These are phyloP conservation scores for Omphalotus guepiniiformis DNA, from an alignment of 768 basidiomycete genomes.

Conservation along the genomic window DNA sequence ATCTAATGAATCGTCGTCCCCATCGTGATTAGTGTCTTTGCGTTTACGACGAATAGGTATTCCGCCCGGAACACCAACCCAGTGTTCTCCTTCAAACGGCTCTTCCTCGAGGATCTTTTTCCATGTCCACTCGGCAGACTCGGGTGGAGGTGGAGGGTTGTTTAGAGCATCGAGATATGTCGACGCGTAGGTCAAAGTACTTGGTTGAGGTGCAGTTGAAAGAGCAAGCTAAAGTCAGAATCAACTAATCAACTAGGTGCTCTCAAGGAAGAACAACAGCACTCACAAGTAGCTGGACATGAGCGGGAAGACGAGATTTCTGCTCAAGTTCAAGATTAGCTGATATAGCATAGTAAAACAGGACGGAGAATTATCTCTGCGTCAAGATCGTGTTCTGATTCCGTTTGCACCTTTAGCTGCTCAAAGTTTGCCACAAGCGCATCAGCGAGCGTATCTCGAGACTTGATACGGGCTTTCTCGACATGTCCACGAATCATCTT, in stretches of 20 bases:
- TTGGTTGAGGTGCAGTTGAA: constrained; percentile 45
- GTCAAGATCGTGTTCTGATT: constrained; percentile 56
- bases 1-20: constrained; percentile 20
- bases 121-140: constrained; percentile 59
- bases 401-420: constrained; percentile 46
- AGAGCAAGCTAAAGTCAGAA: constrained; percentile 44
- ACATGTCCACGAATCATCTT: constrained; percentile 57
- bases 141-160: constrained; percentile 38
- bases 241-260: not conserved
- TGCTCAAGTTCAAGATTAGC: constrained; percentile 21
- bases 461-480: constrained; percentile 68
- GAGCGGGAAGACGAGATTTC: constrained; percentile 61
- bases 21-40: constrained; percentile 37
- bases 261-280: not conserved
- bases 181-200: constrained; percentile 52
- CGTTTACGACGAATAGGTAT: constrained; percentile 41
- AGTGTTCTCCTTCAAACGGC: constrained; percentile 82
- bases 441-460: constrained; percentile 53
- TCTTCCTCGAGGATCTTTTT: constrained; percentile 75
- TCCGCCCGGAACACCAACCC: constrained; percentile 66
- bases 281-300: constrained; percentile 69
- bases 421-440: constrained; percentile 54
- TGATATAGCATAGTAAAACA: not conserved
- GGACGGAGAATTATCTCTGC: constrained; percentile 53
- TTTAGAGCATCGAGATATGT: constrained; percentile 42